Percentiles rank a stretch among this genome's conserved stretches.
phyloP scores from a whole-genome alignment of 495 filamentous ascomycete species.

The Penicillium paradoxum region DNA sequence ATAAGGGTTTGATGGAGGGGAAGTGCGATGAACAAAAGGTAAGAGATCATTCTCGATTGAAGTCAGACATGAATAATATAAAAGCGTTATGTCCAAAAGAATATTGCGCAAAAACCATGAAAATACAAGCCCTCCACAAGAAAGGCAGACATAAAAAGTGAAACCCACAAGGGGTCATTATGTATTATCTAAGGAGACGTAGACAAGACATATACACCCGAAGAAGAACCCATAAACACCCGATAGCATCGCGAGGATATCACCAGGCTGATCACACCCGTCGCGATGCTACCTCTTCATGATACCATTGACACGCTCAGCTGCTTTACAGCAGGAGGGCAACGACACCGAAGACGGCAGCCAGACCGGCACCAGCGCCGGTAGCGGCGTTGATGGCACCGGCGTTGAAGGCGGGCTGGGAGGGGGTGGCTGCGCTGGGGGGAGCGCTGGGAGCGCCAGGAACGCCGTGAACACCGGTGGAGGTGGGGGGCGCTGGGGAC shows the following conservation, averaged over 20 bases:
- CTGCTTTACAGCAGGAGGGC: conserved; percentile 68
- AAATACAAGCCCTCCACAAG: neutral
- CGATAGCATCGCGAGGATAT: neutral
- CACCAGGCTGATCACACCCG: neutral
- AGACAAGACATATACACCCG: conserved; percentile 25
- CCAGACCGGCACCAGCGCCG: conserved; percentile 65
- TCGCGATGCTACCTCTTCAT: conserved; percentile 6
- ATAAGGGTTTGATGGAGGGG: no score
- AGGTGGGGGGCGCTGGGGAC: conserved; percentile 34
- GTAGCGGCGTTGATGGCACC: conserved; percentile 45
- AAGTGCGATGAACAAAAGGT: neutral
- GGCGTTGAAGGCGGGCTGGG: conserved; percentile 41
- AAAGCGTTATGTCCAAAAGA: conserved; percentile 21
- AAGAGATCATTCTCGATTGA: conserved; percentile 4
- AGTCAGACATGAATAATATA: conserved; percentile 7
- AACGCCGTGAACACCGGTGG: conserved; percentile 27
- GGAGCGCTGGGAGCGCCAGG: conserved; percentile 31
- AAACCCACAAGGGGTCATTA: conserved; percentile 12
- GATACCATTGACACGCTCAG: conserved; percentile 6
- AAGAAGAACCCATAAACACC: conserved; percentile 11
- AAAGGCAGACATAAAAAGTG: conserved; percentile 12
- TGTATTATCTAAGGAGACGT: conserved; percentile 25
- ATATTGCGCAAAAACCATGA: conserved; percentile 8
- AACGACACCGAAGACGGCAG: conserved; percentile 67
- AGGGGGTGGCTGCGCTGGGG: conserved; percentile 45